Evolutionary conservation across 495 filamentous ascomycete species (phyloP), one percentile per base, ranked within the genome.

Genomic region (Penicillium paradoxum): DNA sequence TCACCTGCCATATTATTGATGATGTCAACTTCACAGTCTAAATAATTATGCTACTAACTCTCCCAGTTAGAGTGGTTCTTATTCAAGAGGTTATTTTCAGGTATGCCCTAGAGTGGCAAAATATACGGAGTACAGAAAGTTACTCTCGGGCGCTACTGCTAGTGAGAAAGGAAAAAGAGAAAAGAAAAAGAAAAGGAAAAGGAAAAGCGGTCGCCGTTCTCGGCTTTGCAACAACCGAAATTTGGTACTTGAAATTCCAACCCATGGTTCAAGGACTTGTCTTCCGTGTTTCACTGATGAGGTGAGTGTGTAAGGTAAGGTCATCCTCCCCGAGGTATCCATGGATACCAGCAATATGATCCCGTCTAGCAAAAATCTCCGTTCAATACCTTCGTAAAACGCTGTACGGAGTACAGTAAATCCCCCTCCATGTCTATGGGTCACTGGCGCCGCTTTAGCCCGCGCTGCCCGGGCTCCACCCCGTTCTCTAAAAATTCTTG

Each of bases 361-460:
- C n/a, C n/a, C n/a, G n/a, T n/a, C n/a, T n/a, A n/a, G n/a, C n/a
- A n/a, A n/a, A n/a, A n/a, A n/a, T n/a, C n/a, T 25, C 22, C 14
- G 5, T 9, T 15, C 5, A 8, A 39, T 41, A 25, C 19, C 4
- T 17, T 33, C 32, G 32, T 42, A 17, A 15, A 13, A 44, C n/a
- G 27, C 15, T 27, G 34, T 49, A 48, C 33, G 18, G 21, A 19
- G 27, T 50, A 51, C 38, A 22, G 49, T 51, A 41, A 43, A 42
- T 58, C 66, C 63, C 67, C 64, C 55, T 70, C 71, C 68, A 70
- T 66, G 62, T 65, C 66, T 60, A 72, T 65, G 69, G 69, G 69
- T 69, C 69, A 57, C 55, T 64, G 66, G 62, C 70, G 68, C 56
- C 56, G 58, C 62, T 59, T 58, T 62, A 64, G 62, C 61, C 61